Base-by-base conservation (phyloP, 495 filamentous ascomycete species). In the Aspergillus conjunctus region DNA sequence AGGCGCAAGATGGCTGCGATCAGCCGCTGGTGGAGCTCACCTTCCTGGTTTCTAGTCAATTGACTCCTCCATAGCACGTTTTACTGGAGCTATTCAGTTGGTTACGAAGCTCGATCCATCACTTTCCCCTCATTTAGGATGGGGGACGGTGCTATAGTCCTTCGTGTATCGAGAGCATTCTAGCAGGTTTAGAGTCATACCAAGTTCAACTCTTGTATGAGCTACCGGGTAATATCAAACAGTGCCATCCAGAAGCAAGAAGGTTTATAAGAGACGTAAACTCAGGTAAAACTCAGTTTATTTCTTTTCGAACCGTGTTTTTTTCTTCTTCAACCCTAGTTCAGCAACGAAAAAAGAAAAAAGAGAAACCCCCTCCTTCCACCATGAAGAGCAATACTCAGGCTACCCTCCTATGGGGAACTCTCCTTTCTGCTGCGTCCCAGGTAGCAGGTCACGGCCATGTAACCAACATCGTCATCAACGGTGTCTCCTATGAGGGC, bases 391-490 rank as follows among this genome's bases (percentile, higher is more conserved):
- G 71, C 56, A 54, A 68, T 20, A 56, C 11, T 9, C 37, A 41
- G 37, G 7, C 37, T 41, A n/a, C 70, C 46, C 21, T 51, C 32
- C 66, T 78, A 30, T 67, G 58, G 22, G 53, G 61, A 12, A 22
- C 76, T 52, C 66, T 85, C 30, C 75, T 73, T 54, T 73, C 75
- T 46, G 73, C 75, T 37, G 66, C 80, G 10, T 20, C 17, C 17
- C 64, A 78, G 32, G 83, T 85, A 51, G 76, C 77, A 54, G 82
- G 80, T 58, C 85, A 88, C 69, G 85, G 84, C 30, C 80, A 78
- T 50, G 83, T 87, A 32, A 74, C 72, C 48, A 79, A 83, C 39
- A 77, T 87, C 63, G 71, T 85, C 15, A 77, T 79, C 50, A 79
- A 83, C 61, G 85, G 84, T 46, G 68, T 74, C 34, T 48, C n/a